These are phyloP conservation scores for Candida caryicola DNA, from an alignment of 805 yeast species.

Conservation along the genomic window DNA sequence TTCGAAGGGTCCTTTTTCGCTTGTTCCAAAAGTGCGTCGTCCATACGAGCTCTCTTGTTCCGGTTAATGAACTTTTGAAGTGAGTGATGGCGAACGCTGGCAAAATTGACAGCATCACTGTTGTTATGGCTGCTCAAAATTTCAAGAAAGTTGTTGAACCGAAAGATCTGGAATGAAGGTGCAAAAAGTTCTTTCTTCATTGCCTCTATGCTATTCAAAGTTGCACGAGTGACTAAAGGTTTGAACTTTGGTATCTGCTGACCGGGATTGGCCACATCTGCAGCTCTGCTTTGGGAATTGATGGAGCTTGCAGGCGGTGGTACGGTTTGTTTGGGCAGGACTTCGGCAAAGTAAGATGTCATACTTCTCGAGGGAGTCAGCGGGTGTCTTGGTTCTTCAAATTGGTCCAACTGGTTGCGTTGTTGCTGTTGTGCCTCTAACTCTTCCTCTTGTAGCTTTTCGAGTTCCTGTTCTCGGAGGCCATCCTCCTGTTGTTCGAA, in stretches of 20 bases:
- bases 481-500: too few relatives aligned
- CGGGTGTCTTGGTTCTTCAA: too few relatives aligned
- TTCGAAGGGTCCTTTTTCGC: conserved; percentile 3
- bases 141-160: conserved; percentile 33
- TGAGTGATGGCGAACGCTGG: conserved; percentile 31
- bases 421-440: too few relatives aligned
- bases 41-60: conserved; percentile 9
- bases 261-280: neutral
- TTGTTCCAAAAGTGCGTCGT: neutral
- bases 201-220: conserved; percentile 24
- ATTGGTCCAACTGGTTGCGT: too few relatives aligned
- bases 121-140: conserved; percentile 28
- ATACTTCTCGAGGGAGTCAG: neutral
- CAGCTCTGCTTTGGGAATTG: neutral
- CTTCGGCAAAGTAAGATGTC: neutral
- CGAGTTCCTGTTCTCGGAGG: too few relatives aligned
- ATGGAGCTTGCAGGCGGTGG: neutral
- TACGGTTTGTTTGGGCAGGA: neutral
- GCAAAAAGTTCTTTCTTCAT: conserved; percentile 20
- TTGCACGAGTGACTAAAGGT: conserved; percentile 21
- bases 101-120: conserved; percentile 39
- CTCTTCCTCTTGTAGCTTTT: neutral
- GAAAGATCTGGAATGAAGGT: conserved; percentile 28
- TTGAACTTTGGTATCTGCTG: conserved; percentile 15
- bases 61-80: conserved; percentile 26